Base-by-base conservation (phyloP, 2,329 filamentous ascomycete species). In the Chrysosporium queenslandicum region DNA sequence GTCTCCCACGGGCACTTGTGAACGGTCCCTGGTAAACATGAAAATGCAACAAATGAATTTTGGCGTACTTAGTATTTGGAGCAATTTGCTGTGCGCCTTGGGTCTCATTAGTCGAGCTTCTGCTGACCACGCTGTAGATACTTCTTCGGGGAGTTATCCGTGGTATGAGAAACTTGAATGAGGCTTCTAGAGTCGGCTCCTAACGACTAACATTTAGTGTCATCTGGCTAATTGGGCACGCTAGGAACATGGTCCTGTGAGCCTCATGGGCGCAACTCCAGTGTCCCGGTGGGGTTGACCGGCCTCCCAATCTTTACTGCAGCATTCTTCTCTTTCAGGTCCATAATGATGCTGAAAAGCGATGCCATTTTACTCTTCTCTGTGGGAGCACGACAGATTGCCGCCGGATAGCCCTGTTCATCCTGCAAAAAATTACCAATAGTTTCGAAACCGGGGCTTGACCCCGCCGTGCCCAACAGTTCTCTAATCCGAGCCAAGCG, bases 341-440 rank as follows among this genome's bases (percentile, higher is more conserved):
- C 64, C 67, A 70, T 70, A n/a, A 68, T 61, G 56, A 71, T 68
- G 53, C 63, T 64, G 53, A 71, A 71, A 52, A 71, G 52, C 12
- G 68, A 69, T 16, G 61, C 59, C 30, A 56, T 57, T 2, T 61
- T 56, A 36, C 56, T 61, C 43, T 65, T 61, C 16, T 63, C 60
- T 4, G 55, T 60, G 11, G 56, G 53, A n/a, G 54, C 57, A 40
- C 68, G 56, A 58, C 66, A 68, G 52, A 70, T 71, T 6, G 63
- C 54, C 9, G 55, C 54, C 14, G 66, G 66, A 47, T 58, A 65
- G 32, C 64, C 63, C 43, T 62, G 54, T 29, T 66, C 61, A 51
- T 68, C 65, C 51, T 64, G 60, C 48, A 70, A 56, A n/a, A 71
- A 55, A 34, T 62, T 57, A 11, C 55, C 54, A 25, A 68, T 54